Evolutionary conservation across 2,329 filamentous ascomycete species (phyloP).

Genomic region (Aspergillus cejpii): DNA sequence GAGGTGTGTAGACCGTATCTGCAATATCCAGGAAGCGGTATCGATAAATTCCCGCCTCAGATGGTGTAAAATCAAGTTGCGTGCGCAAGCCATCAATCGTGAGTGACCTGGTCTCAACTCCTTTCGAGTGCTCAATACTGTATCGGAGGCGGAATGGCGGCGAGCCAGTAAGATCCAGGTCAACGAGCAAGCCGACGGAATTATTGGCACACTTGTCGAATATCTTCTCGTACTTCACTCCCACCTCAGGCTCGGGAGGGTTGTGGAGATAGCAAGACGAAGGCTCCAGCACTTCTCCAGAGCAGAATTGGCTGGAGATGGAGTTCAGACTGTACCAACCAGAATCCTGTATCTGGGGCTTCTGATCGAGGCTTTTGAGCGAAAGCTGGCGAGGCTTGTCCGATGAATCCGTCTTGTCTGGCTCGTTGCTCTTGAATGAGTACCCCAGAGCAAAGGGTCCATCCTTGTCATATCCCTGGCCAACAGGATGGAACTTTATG

Average conservation of each 20-base stretch:
- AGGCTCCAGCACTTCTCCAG: slow-evolving; percentile 84
- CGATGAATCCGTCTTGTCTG: slow-evolving; percentile 56
- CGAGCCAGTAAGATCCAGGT: slow-evolving; percentile 83
- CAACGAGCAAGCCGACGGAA: slow-evolving; percentile 81
- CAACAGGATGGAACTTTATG: slow-evolving; percentile 60
- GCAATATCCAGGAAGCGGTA: slow-evolving; percentile 77
- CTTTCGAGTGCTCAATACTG: slow-evolving; percentile 57
- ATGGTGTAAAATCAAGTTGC: slow-evolving; percentile 77
- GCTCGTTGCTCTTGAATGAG: slow-evolving; percentile 70
- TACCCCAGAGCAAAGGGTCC: slow-evolving; percentile 69
- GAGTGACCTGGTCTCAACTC: slow-evolving; percentile 49
- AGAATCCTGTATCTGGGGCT: slow-evolving; percentile 63
- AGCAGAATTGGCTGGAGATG: slow-evolving; percentile 72
- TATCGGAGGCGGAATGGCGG: slow-evolving; percentile 85
- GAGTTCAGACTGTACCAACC: slow-evolving; percentile 82
- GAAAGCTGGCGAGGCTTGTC: slow-evolving; percentile 54
- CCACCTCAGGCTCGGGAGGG: slow-evolving; percentile 75
- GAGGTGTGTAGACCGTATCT: slow-evolving; percentile 70
- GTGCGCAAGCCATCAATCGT: slow-evolving; percentile 65
- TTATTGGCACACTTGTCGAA: slow-evolving; percentile 93
- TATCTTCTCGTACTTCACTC: slow-evolving; percentile 69
- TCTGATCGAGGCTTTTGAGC: slow-evolving; percentile 52
- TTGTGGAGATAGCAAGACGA: slow-evolving; percentile 90
- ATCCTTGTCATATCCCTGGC: slow-evolving; percentile 51
- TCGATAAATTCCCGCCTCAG: slow-evolving; percentile 72